Evolutionary conservation across 2,329 filamentous ascomycete species (phyloP), one percentile per base, ranked within the genome.

Genomic region (Chrysosporium queenslandicum): DNA sequence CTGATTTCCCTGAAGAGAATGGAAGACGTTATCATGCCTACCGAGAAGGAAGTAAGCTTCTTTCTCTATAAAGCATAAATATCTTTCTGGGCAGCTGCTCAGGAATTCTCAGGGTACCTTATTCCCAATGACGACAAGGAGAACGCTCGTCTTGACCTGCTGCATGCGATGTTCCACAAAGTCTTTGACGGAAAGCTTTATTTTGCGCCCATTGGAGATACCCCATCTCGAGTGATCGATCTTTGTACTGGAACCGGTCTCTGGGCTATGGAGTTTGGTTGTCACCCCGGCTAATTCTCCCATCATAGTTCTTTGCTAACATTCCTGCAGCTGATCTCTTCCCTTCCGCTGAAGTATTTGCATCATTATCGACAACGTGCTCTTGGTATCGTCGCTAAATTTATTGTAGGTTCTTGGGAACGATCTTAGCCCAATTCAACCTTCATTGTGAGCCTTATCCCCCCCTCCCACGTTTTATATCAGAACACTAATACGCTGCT

Each of bases 1-100:
- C 58, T 23, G 54, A 65, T 45, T 65, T 61, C 54, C 58, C 61
- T 37, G 64, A 61, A 45, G 62, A 63, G 41, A 60, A 63, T 50
- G 62, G 61, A 2, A 54, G 60, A 29, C 52, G 60, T 27, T 63
- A 61, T 52, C 59, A 63, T 53, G 59, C 55, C 21, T 61, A 57
- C 46, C 46, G 55, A n/a, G 54, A 56, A 37, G 58, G 58, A 32
- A 37, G 54, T 56, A 37, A 51, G 54, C 45, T 18, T 23, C 23
- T 5, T 5, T 36, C 9, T 8, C 20, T 30, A 27, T 6, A 23
- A 39, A 40, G 8, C 11, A 12, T 6, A 9, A 29, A 23, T n/a
- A n/a, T 11, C 12, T 25, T 11, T 12, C 18, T 23, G 23, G 14
- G 6, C 14, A 11, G 20, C 20, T 39, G 50, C 36, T 50, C 21